Evolutionary conservation across 2,329 filamentous ascomycete genomes (phyloP).

Genomic region (Dactylella cylindrospora): DNA sequence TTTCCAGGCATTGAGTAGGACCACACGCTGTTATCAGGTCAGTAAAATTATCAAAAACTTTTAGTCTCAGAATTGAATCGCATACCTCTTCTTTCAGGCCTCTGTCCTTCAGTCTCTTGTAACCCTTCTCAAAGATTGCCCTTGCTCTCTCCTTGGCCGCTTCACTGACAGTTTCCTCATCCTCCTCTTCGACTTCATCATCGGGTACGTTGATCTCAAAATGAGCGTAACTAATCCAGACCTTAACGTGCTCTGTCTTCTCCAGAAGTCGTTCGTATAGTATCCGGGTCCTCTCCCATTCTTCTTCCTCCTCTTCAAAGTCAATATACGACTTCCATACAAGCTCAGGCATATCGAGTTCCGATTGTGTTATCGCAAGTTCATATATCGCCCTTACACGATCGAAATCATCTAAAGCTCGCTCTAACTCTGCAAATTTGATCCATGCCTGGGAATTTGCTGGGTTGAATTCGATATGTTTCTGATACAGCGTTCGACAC

Average conservation of each 20-base stretch:
- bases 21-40: constrained; percentile 64
- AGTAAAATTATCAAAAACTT: constrained; percentile 46
- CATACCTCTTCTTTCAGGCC: constrained; percentile 82
- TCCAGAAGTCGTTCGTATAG: constrained; percentile 88
- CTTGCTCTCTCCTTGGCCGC: constrained; percentile 80
- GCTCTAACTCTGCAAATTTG: constrained; percentile 89
- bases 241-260: constrained; percentile 98
- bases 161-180: constrained; percentile 70
- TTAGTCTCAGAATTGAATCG: constrained; percentile 12
- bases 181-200: constrained; percentile 59
- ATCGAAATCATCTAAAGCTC: constrained; percentile 84
- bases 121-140: constrained; percentile 78
- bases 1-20: constrained; percentile 87
- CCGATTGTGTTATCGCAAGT: constrained; percentile 76
- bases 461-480: constrained; percentile 89
- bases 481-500: constrained; percentile 88
- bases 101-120: constrained; percentile 83
- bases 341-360: constrained; percentile 94
- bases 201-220: constrained; percentile 96
- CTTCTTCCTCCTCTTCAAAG: constrained; percentile 93
- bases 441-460: constrained; percentile 94
- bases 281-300: constrained; percentile 77
- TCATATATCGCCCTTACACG: constrained; percentile 89
- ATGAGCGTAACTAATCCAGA: constrained; percentile 98
- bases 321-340: constrained; percentile 99